Base-by-base conservation (phyloP, 176 grass and related monocot species). In the Avena insularis region DNA sequence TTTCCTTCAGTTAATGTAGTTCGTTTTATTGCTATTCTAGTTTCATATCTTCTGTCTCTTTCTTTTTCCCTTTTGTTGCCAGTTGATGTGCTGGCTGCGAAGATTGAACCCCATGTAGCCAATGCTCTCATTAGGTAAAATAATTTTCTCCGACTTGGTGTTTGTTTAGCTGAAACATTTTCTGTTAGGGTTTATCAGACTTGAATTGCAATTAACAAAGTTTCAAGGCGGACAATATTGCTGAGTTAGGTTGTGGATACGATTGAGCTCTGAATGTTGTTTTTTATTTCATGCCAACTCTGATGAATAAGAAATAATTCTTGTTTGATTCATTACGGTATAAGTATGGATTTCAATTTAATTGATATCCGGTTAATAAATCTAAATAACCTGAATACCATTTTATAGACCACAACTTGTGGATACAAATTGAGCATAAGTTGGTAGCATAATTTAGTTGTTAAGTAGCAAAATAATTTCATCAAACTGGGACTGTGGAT, bases 71-170 rank as follows among this genome's bases (percentile, higher is more conserved):
- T 40, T 67, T 31, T 13, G 12, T 67, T 27, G 19, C 19, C 71
- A 86, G 83, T 86, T 86, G 83, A 86, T 20, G 83, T 86, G 23
- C 19, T 90, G 7, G 79, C 71, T 7, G 71, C 88, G 9, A 90
- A 81, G 16, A 90, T 90, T 71, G 88, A 86, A 21, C 71, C 88
- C 14, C 76, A 86, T 53, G 9, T 78, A 82, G 88, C 88, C 15
- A 90, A 77, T 11, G 12, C 20, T 70, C 88, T 90, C 7, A 86
- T 86, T 8, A 77, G 88, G 88, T 90, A 90, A 61, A 57, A 0
- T 11, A 21, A 17, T 27, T 58, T 48, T 13, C 9, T 75, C 9
- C 5, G 6, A 59, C 2, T 43, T 43, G 11, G 13, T 27, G 17
- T 55, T 36, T 81, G 43, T 50, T 16, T 10, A 19, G 15, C 21